Evolutionary conservation across 345 rosid genomes (phyloP), one percentile per base, ranked within the genome.

Genomic region (Boechera retrofracta): DNA sequence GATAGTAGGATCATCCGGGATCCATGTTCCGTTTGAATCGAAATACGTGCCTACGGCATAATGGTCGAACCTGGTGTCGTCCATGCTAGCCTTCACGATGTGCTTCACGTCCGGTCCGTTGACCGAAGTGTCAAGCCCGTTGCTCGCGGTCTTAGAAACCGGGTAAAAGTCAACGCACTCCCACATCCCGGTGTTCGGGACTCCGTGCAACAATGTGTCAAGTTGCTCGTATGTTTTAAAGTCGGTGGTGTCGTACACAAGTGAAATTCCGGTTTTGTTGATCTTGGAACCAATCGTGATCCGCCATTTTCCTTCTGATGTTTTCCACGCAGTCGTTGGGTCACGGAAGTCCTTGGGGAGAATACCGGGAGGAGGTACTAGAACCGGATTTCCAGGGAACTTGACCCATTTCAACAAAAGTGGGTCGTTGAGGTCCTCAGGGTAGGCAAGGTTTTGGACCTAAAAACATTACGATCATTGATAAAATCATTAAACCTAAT

Each of bases 161-260:
- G 99, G 99, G 75, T 89, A 95, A 72, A 95, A 88, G 78, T 92
- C 98, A 52, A 95, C 88, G 31, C 97, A 95, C 84, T 95, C 99
- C 99, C 99, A 95, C 99, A 91, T 91, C n/a, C 99, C 98, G 7
- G 98, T 95, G 13, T 89, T 87, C 32, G 86, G 86, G 28, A 95
- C 99, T 4, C 78, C 78, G 71, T 95, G 97, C 78, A 95, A 78
- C 29, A 81, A 32, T 6, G 84, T 80, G 5, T 86, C 89, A 31
- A 85, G 21, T 7, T 83, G 73, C 64, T 83, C 74, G 68, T 48
- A 92, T 0, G 83, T 71, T 1, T 69, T 82, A 33, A 95, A 95
- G 42, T 95, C 76, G 1, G 83, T 74, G 0, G 99, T 95, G 78
- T 87, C 77, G 74, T 92, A 95, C 15, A 91, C 82, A 1, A 95